phyloP scores from a whole-genome alignment of 805 yeast species.

The Danielia oregonensis region DNA sequence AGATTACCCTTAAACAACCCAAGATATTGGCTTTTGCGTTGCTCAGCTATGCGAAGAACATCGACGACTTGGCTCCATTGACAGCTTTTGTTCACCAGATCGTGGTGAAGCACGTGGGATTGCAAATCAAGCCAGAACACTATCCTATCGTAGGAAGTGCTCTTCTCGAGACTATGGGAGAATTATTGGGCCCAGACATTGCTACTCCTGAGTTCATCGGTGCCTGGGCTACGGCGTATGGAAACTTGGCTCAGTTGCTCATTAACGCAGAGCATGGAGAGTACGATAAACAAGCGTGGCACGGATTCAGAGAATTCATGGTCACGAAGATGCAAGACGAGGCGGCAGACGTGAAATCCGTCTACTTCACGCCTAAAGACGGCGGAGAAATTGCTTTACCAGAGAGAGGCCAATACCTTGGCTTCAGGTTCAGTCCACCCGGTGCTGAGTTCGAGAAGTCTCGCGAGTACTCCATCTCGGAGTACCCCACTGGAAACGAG shows the following conservation, averaged over 20 bases:
- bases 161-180: constrained; percentile 50
- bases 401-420: constrained; percentile 46
- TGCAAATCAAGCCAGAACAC: constrained; percentile 60
- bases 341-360: constrained; percentile 44
- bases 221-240: constrained; percentile 68
- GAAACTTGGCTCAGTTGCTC: constrained; percentile 56
- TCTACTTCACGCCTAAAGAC: constrained; percentile 37
- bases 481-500: constrained; percentile 28
- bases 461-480: constrained; percentile 60
- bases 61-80: constrained; percentile 54
- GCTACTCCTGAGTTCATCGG: constrained; percentile 56
- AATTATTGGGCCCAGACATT: constrained; percentile 50
- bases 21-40: constrained; percentile 60
- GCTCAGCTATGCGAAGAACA: constrained; percentile 57
- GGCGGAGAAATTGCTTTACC: constrained; percentile 28
- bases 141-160: constrained; percentile 62
- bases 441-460: constrained; percentile 40
- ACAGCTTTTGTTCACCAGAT: constrained; percentile 54
- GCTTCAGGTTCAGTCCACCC: constrained; percentile 30
- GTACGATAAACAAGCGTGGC: constrained; percentile 48
- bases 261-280: constrained; percentile 50
- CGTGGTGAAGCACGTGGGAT: constrained; percentile 63
- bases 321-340: constrained; percentile 43
- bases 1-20: constrained; percentile 54
- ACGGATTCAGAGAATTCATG: constrained; percentile 52